A percentile compares a stretch with the other conserved stretches of the same genome.
Conservation (phyloP, 257 asterid species). For the Scutellaria minor region DNA sequence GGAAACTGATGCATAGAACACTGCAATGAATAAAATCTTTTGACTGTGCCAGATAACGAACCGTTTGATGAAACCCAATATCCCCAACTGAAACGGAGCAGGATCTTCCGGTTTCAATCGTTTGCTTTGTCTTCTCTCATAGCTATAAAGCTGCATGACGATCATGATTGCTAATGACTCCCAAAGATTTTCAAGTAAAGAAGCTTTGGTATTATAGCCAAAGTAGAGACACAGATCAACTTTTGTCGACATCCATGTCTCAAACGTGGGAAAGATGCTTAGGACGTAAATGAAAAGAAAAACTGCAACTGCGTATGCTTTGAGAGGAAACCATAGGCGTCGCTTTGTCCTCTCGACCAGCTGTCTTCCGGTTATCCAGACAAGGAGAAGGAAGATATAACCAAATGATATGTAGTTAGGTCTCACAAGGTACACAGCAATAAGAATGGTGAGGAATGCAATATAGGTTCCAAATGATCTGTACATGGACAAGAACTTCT, state of each 20-base stretch:
- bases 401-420: conserved; percentile 92
- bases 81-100: conserved; percentile 64
- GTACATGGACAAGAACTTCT: conserved; percentile 79
- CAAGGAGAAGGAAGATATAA: conserved; percentile 86
- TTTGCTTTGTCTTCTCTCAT: conserved; percentile 96
- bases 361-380: conserved; percentile 97
- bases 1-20: conserved; percentile 85
- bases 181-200: conserved; percentile 73
- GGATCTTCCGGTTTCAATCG: conserved; percentile 56
- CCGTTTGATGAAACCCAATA: conserved; percentile 77
- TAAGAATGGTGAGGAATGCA: conserved; percentile 87
- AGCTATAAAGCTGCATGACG: conserved; percentile 98
- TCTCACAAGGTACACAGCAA: conserved; percentile 79
- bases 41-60: conserved; percentile 94
- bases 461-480: conserved; percentile 94
- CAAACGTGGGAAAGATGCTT: conserved; percentile 82
- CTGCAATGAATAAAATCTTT: conserved; percentile 66
- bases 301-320: conserved; percentile 76
- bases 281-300: conserved; percentile 73
- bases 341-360: conserved; percentile 82
- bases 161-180: conserved; percentile 87
- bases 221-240: conserved; percentile 63
- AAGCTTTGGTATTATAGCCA: conserved; percentile 72
- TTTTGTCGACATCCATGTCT: conserved; percentile 74
- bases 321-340: conserved; percentile 96